Conservation (phyloP, 208 protist species). For the Crithidia bombi region DNA sequence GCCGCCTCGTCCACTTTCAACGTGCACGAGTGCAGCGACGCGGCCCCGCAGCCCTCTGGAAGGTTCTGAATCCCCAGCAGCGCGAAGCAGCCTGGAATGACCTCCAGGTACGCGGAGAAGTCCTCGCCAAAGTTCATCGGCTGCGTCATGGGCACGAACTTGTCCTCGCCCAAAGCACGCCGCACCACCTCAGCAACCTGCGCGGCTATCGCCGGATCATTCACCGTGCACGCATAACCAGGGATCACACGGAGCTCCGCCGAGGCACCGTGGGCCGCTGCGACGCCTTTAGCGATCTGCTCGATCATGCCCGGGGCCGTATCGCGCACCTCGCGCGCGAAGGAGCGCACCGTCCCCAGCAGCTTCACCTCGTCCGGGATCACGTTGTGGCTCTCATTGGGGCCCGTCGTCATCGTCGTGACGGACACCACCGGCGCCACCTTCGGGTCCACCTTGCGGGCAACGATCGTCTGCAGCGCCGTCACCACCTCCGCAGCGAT, state of each 20-base stretch:
- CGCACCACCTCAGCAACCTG: constrained; percentile 33
- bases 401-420: constrained; percentile 50
- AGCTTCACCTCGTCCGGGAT: constrained; percentile 65
- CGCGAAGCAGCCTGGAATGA: constrained; percentile 37
- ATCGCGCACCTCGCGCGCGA: constrained; percentile 41
- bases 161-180: constrained; percentile 25
- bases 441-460: constrained; percentile 47
- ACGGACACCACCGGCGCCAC: constrained; percentile 58
- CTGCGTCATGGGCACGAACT: constrained; percentile 23
- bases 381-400: constrained; percentile 66
- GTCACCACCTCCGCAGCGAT: constrained; percentile 65
- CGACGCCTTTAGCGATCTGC: constrained; percentile 48
- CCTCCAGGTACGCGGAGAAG: constrained; percentile 47
- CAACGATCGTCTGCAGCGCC: constrained; percentile 59
- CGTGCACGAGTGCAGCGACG: constrained; percentile 34
- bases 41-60: constrained; percentile 1
- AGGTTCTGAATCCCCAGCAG: constrained; percentile 5
- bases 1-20: constrained; percentile 46
- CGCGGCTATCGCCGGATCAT: constrained; percentile 40
- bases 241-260: constrained; percentile 15
- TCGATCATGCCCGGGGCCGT: constrained; percentile 46
- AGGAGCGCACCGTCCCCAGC: constrained; percentile 56
- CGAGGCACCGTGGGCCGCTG: constrained; percentile 54
- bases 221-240: constrained; percentile 20
- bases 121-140: constrained; percentile 44